Evolutionary conservation across 345 rosid genomes (phyloP).

Genomic region (Eucalyptus caleyi): DNA sequence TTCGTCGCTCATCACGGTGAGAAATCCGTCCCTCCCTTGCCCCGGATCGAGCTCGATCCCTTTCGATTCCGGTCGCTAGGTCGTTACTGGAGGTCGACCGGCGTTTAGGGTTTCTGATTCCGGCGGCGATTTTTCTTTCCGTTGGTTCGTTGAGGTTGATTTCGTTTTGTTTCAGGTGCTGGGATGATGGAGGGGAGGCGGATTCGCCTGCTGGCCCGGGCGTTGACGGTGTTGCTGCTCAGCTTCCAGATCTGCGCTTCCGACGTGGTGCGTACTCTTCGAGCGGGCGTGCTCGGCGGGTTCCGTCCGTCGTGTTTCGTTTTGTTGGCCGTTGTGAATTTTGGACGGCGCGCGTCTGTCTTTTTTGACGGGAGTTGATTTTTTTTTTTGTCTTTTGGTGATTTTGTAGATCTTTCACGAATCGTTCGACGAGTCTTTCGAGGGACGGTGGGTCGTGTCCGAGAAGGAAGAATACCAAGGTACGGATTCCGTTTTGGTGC

Average conservation of each 20-base stretch:
- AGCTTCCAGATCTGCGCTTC: slow-evolving; percentile 3
- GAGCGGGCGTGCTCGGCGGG: not conserved
- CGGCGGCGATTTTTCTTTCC: not conserved
- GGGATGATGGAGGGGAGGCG: not conserved
- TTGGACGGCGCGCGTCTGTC: not conserved
- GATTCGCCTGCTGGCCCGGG: not conserved
- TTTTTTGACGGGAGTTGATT: not conserved
- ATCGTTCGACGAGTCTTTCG: slow-evolving; percentile 11
- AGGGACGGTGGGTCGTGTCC: slow-evolving; percentile 18
- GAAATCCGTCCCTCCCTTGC: not conserved
- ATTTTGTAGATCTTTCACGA: slow-evolving; percentile 12
- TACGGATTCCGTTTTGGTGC: not conserved
- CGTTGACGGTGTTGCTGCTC: not conserved
- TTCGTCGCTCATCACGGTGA: not conserved
- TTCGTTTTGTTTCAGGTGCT: not conserved
- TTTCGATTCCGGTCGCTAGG: not conserved
- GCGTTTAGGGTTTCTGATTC: not conserved
- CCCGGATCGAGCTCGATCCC: not conserved
- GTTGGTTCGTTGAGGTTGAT: not conserved
- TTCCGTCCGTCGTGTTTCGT: not conserved
- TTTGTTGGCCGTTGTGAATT: not conserved
- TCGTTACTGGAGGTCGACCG: not conserved
- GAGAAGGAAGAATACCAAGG: slow-evolving; percentile 13
- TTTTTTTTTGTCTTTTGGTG: not conserved
- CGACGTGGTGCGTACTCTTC: not conserved